Evolutionary conservation across 2,329 filamentous ascomycete genomes (phyloP).

Genomic region (Calonectria pauciramosa): DNA sequence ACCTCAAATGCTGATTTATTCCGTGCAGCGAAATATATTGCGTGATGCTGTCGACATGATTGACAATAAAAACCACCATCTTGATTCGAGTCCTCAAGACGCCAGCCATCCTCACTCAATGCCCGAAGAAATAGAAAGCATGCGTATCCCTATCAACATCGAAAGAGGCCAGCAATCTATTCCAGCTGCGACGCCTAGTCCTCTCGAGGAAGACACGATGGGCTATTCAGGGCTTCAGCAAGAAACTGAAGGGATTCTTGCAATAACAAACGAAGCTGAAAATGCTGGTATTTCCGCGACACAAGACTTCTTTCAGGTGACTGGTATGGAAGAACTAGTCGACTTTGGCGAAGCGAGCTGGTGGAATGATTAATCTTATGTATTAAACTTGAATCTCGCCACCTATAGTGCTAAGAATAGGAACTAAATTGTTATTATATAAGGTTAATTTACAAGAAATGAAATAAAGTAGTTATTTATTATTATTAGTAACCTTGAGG

Average conservation of each 20-base stretch:
- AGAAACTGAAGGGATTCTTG: neutral
- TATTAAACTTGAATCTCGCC: neutral
- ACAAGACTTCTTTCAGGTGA: neutral
- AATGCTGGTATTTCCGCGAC: neutral
- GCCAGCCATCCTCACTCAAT: neutral
- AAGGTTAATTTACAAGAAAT: no score
- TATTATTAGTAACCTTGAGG: no score
- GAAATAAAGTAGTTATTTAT: no score
- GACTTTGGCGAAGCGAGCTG: neutral
- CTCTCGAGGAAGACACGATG: neutral
- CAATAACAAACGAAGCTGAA: neutral
- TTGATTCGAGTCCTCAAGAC: neutral
- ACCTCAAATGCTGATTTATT: neutral
- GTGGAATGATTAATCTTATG: neutral
- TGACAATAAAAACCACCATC: neutral
- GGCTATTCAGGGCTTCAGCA: neutral
- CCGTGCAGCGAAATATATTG: neutral
- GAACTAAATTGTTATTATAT: no score
- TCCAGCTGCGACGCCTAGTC: neutral
- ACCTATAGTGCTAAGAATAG: no score
- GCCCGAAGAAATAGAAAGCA: neutral
- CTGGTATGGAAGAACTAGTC: neutral
- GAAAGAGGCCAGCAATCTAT: neutral
- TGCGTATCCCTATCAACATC: neutral
- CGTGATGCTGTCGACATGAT: neutral